Evolutionary conservation across 176 grass and related monocot genomes (phyloP), one percentile per base, ranked within the genome.

Genomic region (Avena sativa): DNA sequence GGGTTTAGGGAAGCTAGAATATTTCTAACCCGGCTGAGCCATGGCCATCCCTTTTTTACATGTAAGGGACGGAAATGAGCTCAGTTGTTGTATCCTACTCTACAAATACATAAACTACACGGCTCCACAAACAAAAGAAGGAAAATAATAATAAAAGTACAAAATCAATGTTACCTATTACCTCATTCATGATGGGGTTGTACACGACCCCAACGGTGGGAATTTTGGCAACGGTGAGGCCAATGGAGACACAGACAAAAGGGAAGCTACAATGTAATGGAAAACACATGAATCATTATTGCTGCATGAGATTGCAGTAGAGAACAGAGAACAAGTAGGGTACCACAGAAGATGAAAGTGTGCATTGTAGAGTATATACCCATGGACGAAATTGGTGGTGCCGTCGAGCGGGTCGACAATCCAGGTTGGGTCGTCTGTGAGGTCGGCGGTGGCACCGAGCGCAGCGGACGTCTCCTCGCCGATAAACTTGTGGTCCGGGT

Each of bases 351-450:
- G 16, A 23, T 43, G 40, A 43, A 43, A 7, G 21, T 46, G 49
- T 12, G 21, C 38, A 79, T 12, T 50, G 13, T n/a, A 50, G 60
- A 61, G 70, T 8, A 36, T 47, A 3, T 90, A 98, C 96, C 97
- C 97, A 87, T 99, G 97, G 64, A 99, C 97, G 53, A 99, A 99
- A 88, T 99, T 99, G 66, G 97, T 99, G 85, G 97, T 99, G 48
- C 97, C 97, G 55, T 99, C 97, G 23, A 99, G 83, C 8, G 97
- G 97, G 78, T 99, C 97, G 34, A 99, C 87, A 36, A 99, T 99
- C 97, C 97, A 99, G 74, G 97, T 99, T 25, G 94, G 94, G 3
- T 96, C 83, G 20, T 92, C 94, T 4, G 94, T 99, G 81, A 99
- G 90, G 76, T 94, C 97, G 5, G 83, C 92, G 9, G 90, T 94